Evolutionary conservation across 768 basidiomycete genomes (phyloP), one percentile per base, ranked within the genome.

Genomic region (Naematelia encephala): DNA sequence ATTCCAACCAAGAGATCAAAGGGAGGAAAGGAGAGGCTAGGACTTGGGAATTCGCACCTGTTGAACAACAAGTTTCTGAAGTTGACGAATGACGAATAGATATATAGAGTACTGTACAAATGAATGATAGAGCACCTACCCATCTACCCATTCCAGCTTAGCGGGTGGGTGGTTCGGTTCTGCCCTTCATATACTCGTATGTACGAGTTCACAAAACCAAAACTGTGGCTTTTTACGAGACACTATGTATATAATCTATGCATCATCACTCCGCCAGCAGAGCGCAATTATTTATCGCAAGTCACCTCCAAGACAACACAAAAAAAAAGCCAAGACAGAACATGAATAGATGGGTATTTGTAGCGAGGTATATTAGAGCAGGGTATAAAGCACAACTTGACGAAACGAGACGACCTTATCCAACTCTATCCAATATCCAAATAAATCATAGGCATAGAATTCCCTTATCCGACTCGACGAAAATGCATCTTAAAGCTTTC

Each of bases 21-120:
- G 64, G 68, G 42, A 55, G 72, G 56, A 63, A 88, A 85, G 48
- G 88, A 86, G 59, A 58, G 66, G 88, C 91, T 64, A 81, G 89
- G 60, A 91, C 89, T 62, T 93, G 91, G 90, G 89, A 92, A 75
- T 91, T 93, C 77, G 90, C 60, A 1, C 57, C 45, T 8, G 34
- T 43, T 51, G 56, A 26, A 4, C 23, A n/a, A 13, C 13, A 3
- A 5, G 26, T 22, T 48, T 23, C 22, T n/a, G 23, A 16, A 8
- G 5, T 16, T 8, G 34, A 39, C 34, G 34, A 39, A n/a, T n/a
- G n/a, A n/a, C n/a, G n/a, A n/a, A n/a, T n/a, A n/a, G n/a, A n/a
- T n/a, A n/a, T n/a, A n/a, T n/a, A n/a, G n/a, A n/a, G n/a, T n/a
- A n/a, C n/a, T n/a, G n/a, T n/a, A n/a, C n/a, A n/a, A n/a, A n/a